These are phyloP conservation scores for Stramenopiles sp. DNA, from an alignment of 352 stramenopile species.

Conservation along the genomic window DNA sequence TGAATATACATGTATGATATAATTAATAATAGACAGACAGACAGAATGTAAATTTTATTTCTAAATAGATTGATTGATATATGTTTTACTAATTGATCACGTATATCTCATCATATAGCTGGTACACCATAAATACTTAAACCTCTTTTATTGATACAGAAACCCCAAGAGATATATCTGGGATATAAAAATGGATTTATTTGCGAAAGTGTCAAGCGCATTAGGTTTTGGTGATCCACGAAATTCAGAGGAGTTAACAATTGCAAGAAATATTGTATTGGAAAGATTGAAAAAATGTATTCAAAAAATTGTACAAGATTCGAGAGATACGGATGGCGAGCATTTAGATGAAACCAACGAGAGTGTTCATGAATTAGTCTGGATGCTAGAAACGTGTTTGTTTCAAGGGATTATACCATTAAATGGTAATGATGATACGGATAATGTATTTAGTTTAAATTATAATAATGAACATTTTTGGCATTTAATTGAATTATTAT, in stretches of 20 bases:
- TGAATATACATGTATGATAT: no score
- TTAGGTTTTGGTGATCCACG: not conserved
- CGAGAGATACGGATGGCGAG: not conserved
- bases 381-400: slow-evolving; percentile 2
- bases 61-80: no score
- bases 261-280: not conserved
- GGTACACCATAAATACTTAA: no score
- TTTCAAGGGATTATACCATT: slow-evolving; percentile 6
- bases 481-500: not conserved
- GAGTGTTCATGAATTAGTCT: not conserved
- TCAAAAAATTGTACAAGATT: not conserved
- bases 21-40: no score
- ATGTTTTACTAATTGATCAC: no score
- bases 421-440: not conserved
- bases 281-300: not conserved
- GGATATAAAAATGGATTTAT: not conserved
- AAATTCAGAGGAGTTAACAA: not conserved
- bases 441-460: not conserved
- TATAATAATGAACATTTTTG: not conserved
- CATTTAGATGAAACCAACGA: slow-evolving; percentile 1
- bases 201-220: not conserved
- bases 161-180: no score
- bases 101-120: no score
- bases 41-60: no score
- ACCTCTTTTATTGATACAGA: no score